Base-by-base conservation (phyloP, 2,329 filamentous ascomycete genomes). In the Penicillium sp. region DNA sequence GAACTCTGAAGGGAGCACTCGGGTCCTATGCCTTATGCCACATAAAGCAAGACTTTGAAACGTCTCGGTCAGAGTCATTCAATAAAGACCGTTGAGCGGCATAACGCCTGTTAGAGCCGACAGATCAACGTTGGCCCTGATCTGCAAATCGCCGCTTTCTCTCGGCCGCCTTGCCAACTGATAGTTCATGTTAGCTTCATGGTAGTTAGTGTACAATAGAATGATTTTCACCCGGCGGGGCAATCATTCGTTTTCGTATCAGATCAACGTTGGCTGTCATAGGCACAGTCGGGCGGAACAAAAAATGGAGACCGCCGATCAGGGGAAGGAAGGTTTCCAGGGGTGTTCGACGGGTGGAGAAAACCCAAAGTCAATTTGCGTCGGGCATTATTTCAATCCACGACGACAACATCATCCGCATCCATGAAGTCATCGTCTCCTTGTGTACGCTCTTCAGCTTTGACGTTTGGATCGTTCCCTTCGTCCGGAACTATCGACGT, bases 351-450 rank as follows among this genome's bases (percentile, higher is more conserved):
- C 16, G 20, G 14, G 39, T 45, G 39, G 39, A 47, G 28, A 31
- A 16, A 37, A 3, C 6, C 6, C 13, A 45, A 35, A 35, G 35
- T 45, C 23, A 34, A 24, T 23, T 39, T 18, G 40, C 6, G 4
- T 22, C 31, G 35, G 27, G 16, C 28, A 31, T 29, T 28, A 23
- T 40, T 40, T 57, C 53, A 64, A 41, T 66, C 58, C 46, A 69
- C 56, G 27, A 69, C 50, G 38, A 68, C 64, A 23, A 68, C 58
- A 43, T 68, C 66, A 34, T 67, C 65, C 5, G 39, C 57, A 47
- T 68, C 64, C 59, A 64, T 62, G 34, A 62, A 64, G 23, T 56
- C 55, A 29, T 56, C 56, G 20, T 22, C 24, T 37, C 35, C 35
- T 14, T 8, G 16, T 11, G 31, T 9, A 18, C 31, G 29, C 29